Percentiles rank a stretch among this genome's conserved stretches.
phyloP scores from a whole-genome alignment of 148 eudicot species.

The Fallopia convolvulus region DNA sequence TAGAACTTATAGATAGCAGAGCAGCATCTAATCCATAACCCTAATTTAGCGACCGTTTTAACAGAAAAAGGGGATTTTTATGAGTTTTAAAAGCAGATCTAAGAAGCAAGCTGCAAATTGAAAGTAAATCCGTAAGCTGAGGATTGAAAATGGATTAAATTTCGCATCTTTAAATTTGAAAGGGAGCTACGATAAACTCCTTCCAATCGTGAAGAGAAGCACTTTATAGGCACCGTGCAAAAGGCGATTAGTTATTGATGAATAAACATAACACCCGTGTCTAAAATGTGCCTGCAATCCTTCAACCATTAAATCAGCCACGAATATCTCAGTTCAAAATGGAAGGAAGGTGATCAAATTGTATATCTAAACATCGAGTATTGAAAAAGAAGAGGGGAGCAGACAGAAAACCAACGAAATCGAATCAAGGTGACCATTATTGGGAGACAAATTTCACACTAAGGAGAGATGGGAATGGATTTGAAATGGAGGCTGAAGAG shows the following conservation, averaged over 20 bases:
- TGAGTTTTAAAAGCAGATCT: too few relatives aligned
- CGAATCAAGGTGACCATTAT: not conserved
- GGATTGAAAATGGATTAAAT: not conserved
- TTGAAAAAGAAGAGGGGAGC: too few relatives aligned
- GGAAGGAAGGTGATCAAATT: not conserved
- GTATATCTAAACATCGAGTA: not conserved
- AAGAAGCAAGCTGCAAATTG: not conserved
- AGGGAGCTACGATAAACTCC: slow-evolving; percentile 15
- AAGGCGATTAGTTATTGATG: not conserved
- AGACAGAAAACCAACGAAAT: not conserved
- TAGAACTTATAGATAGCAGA: too few relatives aligned
- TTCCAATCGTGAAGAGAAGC: slow-evolving; percentile 10
- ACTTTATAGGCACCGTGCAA: slow-evolving; percentile 9
- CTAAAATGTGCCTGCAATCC: not conserved
- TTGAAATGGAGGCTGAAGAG: not conserved
- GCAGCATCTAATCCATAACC: too few relatives aligned
- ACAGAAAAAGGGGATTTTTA: too few relatives aligned
- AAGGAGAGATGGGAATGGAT: not conserved
- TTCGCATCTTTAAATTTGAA: not conserved
- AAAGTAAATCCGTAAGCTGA: not conserved
- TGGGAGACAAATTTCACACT: not conserved
- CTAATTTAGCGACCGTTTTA: too few relatives aligned
- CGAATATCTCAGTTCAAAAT: not conserved
- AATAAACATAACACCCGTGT: slow-evolving; percentile 1
- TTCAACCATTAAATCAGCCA: not conserved